Evolutionary conservation across 2,329 filamentous ascomycete species (phyloP).

Genomic region (Lecanicillium sp.): DNA sequence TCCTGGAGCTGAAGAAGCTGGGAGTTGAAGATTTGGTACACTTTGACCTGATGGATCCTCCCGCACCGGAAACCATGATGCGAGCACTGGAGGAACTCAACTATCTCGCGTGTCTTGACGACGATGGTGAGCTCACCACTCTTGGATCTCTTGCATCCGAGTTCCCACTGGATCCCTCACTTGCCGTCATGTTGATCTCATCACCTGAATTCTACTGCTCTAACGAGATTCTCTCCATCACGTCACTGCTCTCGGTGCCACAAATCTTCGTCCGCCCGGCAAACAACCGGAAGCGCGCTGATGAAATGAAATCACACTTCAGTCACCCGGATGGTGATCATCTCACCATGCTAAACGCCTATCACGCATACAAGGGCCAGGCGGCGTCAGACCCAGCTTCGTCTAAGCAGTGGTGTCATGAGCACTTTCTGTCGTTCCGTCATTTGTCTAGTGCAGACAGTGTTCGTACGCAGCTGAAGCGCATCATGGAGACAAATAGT

Average conservation of each 20-base stretch:
- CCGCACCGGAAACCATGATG: slow-evolving; percentile 97
- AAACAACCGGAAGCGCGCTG: slow-evolving; percentile 77
- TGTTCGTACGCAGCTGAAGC: slow-evolving; percentile 81
- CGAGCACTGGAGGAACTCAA: slow-evolving; percentile 94
- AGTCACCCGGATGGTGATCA: slow-evolving; percentile 92
- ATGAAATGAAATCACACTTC: slow-evolving; percentile 95
- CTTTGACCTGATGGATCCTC: slow-evolving; percentile 98
- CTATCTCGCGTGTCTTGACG: slow-evolving; percentile 91
- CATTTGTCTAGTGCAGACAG: slow-evolving; percentile 90
- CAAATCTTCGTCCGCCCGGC: slow-evolving; percentile 88
- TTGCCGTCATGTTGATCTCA: slow-evolving; percentile 96
- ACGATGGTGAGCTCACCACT: slow-evolving; percentile 85
- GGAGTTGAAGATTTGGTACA: slow-evolving; percentile 93
- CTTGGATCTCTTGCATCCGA: slow-evolving; percentile 85
- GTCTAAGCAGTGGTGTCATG: slow-evolving; percentile 87
- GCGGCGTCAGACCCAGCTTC: slow-evolving; percentile 52
- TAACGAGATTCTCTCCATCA: slow-evolving; percentile 94
- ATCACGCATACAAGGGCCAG: slow-evolving; percentile 88
- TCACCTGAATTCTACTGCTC: slow-evolving; percentile 98
- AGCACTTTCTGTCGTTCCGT: slow-evolving; percentile 87
- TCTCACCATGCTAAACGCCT: slow-evolving; percentile 91
- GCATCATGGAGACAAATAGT: slow-evolving; percentile 91
- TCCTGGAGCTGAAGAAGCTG: slow-evolving; percentile 94
- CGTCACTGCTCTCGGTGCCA: slow-evolving; percentile 85
- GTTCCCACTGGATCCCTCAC: slow-evolving; percentile 86